Evolutionary conservation across 83 land plant genomes (phyloP).

Genomic region (Diphasiastrum complanatum): DNA sequence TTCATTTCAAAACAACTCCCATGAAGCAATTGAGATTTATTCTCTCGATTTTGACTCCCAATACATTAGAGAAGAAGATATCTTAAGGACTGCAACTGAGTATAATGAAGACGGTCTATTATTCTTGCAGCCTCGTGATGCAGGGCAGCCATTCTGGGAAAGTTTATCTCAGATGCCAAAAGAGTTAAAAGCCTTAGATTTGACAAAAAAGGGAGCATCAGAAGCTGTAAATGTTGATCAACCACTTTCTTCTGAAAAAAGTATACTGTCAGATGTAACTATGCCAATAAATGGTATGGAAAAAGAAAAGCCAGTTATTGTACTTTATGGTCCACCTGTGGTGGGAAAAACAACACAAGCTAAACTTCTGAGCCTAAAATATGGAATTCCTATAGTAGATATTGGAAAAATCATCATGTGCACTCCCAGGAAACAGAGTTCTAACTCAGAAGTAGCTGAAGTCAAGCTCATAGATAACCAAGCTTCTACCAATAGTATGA

Average conservation of each 20-base stretch:
- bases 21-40: constrained; percentile 29
- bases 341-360: constrained; percentile 36
- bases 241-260: neutral
- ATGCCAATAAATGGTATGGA: neutral
- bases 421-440: too few relatives aligned
- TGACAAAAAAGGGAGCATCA: neutral
- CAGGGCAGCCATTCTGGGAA: constrained; percentile 38
- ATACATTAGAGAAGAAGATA: constrained; percentile 28
- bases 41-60: constrained; percentile 34
- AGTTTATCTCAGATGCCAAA: constrained; percentile 1
- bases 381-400: constrained; percentile 22
- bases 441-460: neutral
- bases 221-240: constrained; percentile 5
- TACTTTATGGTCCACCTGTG: constrained; percentile 33
- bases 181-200: neutral
- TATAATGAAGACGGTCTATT: constrained; percentile 26
- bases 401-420: constrained; percentile 7
- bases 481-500: too few relatives aligned
- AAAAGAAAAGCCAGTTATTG: constrained; percentile 16
- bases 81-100: constrained; percentile 2
- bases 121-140: constrained; percentile 20
- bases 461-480: neutral
- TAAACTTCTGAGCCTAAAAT: constrained; percentile 18
- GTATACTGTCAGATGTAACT: neutral
- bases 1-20: constrained; percentile 15